A percentile compares a stretch with the other conserved stretches of the same genome.
Conservation (phyloP, 2,329 filamentous ascomycete species). For the Colletotrichum higginsianum region DNA sequence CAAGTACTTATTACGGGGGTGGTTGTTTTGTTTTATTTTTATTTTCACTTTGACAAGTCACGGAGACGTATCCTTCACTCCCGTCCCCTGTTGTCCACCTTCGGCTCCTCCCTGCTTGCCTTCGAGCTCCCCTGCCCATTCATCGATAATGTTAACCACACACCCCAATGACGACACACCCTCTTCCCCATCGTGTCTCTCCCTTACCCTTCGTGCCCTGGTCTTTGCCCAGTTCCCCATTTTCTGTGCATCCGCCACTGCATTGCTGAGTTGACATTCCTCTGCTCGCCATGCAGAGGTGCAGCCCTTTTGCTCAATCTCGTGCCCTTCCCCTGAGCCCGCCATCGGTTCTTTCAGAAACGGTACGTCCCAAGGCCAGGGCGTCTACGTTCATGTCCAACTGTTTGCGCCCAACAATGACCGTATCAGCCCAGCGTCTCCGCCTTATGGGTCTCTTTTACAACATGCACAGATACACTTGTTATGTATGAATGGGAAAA, state of each 20-base stretch:
- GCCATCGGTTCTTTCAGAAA: conserved; percentile 23
- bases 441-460: background rate
- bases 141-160: conserved; percentile 25
- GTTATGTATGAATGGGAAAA: conserved; percentile 10
- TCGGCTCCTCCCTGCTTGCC: too few relatives aligned
- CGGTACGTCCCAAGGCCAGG: conserved; percentile 29
- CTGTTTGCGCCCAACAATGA: background rate
- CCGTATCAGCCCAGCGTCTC: conserved; percentile 11
- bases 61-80: background rate
- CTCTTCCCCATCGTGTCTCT: background rate
- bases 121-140: conserved; percentile 2
- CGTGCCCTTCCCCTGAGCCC: conserved; percentile 22
- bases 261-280: background rate
- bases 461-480: background rate
- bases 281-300: conserved; percentile 14
- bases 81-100: background rate
- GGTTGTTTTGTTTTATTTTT: conserved; percentile 1
- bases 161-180: conserved; percentile 28
- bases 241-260: conserved; percentile 12
- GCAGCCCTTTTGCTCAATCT: conserved; percentile 17
- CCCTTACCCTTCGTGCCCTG: conserved; percentile 13
- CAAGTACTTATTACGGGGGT: too few relatives aligned
- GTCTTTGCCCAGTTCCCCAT: conserved; percentile 30
- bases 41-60: background rate
- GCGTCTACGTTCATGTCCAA: conserved; percentile 14